Base-by-base conservation (phyloP, 2,329 filamentous ascomycete species). In the Pyricularia grisea region DNA sequence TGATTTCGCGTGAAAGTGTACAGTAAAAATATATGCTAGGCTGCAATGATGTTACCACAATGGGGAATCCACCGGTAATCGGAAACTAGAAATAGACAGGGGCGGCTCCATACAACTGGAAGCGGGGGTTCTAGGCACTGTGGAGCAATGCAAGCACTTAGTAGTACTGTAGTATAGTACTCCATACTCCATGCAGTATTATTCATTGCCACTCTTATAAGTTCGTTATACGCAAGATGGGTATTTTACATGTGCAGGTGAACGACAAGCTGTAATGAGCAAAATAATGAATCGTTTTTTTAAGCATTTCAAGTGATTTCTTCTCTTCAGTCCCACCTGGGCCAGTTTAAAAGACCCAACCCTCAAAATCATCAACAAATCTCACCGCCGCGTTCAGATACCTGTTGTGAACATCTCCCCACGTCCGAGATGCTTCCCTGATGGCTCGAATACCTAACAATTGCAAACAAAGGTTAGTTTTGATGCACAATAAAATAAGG, bases 351-450 rank as follows among this genome's bases (percentile, higher is more conserved):
- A 67, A 36, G 27, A 71, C 70, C 92, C 92, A 94, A 0, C 88
- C 88, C 58, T 86, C 78, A 75, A 93, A 94, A 70, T 90, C 89
- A 71, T 92, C 88, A 3, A 87, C 89, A 78, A 94, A 92, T 67
- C 87, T 86, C 27, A 92, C 84, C 1, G 92, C 91, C 7, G 90
- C 85, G 69, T 86, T 85, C 33, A 93, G 80, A 74, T 91, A 93
- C 70, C 81, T 85, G 58, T 88, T 82, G 71, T 89, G 84, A 4
- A 85, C 82, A 75, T 93, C 90, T 4, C 89, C 88, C 91, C 91
- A 94, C 0, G 90, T 93, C 71, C 83, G 84, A 17, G 89, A 88
- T 23, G 89, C 90, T 76, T 92, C 92, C 77, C 83, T 89, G 82
- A 94, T 90, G 2, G 92, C 88, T 63, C 92, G 86, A 68, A 94